phyloP scores from a whole-genome alignment of 129 eudicot genomes.

The Flaveria sonorensis region DNA sequence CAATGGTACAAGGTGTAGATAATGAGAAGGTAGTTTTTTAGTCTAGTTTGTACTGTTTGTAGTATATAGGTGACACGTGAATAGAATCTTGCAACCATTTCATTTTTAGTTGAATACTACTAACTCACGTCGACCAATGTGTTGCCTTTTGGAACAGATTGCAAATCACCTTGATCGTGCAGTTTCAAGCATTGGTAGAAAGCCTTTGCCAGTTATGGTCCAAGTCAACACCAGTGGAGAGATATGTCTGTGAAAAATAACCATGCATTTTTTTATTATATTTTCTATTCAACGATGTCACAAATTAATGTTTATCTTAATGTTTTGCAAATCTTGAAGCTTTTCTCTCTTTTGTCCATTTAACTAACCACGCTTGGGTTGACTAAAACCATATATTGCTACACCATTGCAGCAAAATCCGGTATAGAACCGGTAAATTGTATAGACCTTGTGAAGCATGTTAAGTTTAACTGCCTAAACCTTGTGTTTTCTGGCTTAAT shows the following conservation, averaged over 20 bases:
- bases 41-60: background rate
- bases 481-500: constrained; percentile 93
- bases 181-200: constrained; percentile 68
- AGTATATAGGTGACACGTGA: constrained; percentile 5
- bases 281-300: background rate
- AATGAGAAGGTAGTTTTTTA: constrained; percentile 66
- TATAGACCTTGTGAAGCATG: constrained; percentile 78
- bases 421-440: constrained; percentile 82
- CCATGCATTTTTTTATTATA: background rate
- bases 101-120: background rate
- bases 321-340: too few species aligned
- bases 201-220: constrained; percentile 82
- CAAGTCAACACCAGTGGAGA: constrained; percentile 98
- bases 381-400: background rate
- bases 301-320: too few species aligned
- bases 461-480: constrained; percentile 63
- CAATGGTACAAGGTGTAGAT: constrained; percentile 87
- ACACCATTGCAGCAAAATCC: constrained; percentile 67
- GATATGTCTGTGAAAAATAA: constrained; percentile 48
- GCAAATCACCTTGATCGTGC: constrained; percentile 92
- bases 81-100: background rate
- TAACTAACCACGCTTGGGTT: constrained; percentile 12
- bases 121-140: constrained; percentile 27
- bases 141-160: constrained; percentile 52
- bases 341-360: background rate